Evolutionary conservation across 805 yeast genomes (phyloP), one percentile per base, ranked within the genome.

Genomic region (Komagataella pastoris): DNA sequence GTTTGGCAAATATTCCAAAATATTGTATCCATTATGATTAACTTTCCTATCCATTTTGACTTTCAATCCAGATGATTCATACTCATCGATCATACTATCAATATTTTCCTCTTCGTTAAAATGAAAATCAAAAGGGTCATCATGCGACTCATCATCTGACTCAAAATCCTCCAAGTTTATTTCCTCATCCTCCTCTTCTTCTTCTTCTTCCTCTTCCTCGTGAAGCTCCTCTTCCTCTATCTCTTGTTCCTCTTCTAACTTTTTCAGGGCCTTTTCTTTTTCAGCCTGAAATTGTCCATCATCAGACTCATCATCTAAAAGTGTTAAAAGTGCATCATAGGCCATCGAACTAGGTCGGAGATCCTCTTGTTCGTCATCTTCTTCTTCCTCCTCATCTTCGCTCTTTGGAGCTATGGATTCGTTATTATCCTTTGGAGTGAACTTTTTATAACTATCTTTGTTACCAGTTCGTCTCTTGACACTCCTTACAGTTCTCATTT

Each of bases 101-200:
- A 76, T 60, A 8, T 65, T 63, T 2, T 74, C 75, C 3, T 75
- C 64, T 18, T 70, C 66, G 49, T 81, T 83, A 65, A 85, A 90
- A 63, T 90, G 98, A 10, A 67, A 60, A 54, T 85, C 86, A 58
- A 86, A 89, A 0, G 95, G 87, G 66, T 91, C 97, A 48, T 49
- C 57, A 48, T 54, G 48, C 6, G 65, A 62, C 8, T 57, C 51
- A 48, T 68, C 71, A 4, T 65, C 71, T 17, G 68, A 73, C 48
- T 65, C 64, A 21, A 68, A 74, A 10, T 67, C 73, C 6, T 61
- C 73, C 3, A 57, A 66, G 10, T 54, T 56, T 2, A 18, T 48
- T 17, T 44, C 51, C 40, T 47, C 30, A 10, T 50, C 53, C 23
- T 54, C 51, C 43, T 44, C 43, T 12, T 44, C 47, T 12, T 40